phyloP scores from a whole-genome alignment of 2,329 filamentous ascomycete genomes.

The Escovopsis weberi region DNA sequence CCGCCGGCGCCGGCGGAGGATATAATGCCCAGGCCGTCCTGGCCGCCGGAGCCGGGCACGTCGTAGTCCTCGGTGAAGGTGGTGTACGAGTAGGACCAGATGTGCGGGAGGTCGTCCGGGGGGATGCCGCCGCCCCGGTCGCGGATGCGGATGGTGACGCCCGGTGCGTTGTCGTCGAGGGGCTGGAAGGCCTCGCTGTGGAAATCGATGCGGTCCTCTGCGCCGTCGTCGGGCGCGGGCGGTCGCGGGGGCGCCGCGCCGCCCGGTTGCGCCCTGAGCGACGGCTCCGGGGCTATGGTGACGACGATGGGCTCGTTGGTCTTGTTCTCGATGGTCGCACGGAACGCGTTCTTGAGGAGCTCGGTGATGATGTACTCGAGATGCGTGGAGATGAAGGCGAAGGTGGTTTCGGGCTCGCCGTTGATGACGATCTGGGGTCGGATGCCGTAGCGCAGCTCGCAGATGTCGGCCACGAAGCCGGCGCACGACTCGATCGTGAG shows the following conservation, averaged over 20 bases:
- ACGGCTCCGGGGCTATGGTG: conserved; percentile 65
- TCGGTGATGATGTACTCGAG: conserved; percentile 96
- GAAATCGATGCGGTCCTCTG: conserved; percentile 25
- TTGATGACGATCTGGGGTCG: conserved; percentile 69
- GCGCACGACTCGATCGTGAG: conserved; percentile 73
- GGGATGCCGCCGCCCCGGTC: conserved; percentile 91
- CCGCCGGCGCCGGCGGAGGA: conserved; percentile 55
- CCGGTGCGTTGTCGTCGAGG: conserved; percentile 54
- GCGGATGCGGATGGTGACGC: conserved; percentile 87
- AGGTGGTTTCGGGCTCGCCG: conserved; percentile 73
- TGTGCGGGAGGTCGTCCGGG: conserved; percentile 67
- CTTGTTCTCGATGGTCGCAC: conserved; percentile 78
- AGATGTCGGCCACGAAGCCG: conserved; percentile 86
- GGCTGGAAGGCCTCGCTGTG: conserved; percentile 36
- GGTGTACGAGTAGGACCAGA: conserved; percentile 97
- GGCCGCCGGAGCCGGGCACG: conserved; percentile 24
- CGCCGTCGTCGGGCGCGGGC: conserved; percentile 19
- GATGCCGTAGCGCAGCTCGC: conserved; percentile 88
- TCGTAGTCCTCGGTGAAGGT: conserved; percentile 60
- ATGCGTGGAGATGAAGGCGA: conserved; percentile 90
- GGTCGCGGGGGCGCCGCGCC: not conserved
- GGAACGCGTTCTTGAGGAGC: conserved; percentile 90
- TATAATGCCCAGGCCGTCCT: conserved; percentile 55
- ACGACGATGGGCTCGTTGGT: conserved; percentile 74
- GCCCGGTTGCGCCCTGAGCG: conserved; percentile 15